Percentiles rank a stretch among this genome's conserved stretches.
Evolutionary conservation across 495 filamentous ascomycete genomes (phyloP).

Genomic region (Xanthoparmelia taractica): DNA sequence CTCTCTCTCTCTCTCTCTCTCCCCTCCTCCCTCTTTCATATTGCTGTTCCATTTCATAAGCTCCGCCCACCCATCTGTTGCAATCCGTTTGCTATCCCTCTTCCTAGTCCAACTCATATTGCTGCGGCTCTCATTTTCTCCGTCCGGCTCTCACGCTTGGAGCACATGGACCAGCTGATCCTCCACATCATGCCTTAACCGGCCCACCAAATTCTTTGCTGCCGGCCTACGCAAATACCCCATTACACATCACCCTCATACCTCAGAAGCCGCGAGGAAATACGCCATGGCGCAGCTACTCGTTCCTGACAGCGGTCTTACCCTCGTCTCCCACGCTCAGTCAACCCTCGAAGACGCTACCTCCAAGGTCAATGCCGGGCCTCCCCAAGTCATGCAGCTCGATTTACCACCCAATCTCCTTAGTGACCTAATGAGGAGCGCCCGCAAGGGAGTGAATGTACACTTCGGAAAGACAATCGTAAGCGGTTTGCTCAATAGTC

Average conservation of each 20-base stretch:
- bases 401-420: constrained; percentile 57
- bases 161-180: not conserved
- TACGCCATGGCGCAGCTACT: constrained; percentile 37
- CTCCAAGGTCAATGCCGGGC: constrained; percentile 25
- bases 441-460: constrained; percentile 53
- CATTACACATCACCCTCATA: not conserved
- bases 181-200: not conserved
- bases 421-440: constrained; percentile 61
- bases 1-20: not conserved
- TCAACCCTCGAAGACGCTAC: constrained; percentile 26
- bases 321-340: constrained; percentile 36
- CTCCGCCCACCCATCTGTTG: not conserved
- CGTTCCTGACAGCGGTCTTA: constrained; percentile 43
- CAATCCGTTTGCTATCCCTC: not conserved
- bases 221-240: not conserved
- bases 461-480: constrained; percentile 49
- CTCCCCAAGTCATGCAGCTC: constrained; percentile 54
- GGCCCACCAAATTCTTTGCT: not conserved
- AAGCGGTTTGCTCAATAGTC: constrained; percentile 32
- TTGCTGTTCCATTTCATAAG: too few relatives aligned
- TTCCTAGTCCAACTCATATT: not conserved
- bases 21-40: too few relatives aligned
- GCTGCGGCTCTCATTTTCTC: not conserved
- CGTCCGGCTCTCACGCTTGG: not conserved
- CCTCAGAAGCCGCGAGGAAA: not conserved